These are phyloP conservation scores for Colletotrichum tofieldiae DNA, from an alignment of 2,329 filamentous ascomycete genomes.

Conservation along the genomic window DNA sequence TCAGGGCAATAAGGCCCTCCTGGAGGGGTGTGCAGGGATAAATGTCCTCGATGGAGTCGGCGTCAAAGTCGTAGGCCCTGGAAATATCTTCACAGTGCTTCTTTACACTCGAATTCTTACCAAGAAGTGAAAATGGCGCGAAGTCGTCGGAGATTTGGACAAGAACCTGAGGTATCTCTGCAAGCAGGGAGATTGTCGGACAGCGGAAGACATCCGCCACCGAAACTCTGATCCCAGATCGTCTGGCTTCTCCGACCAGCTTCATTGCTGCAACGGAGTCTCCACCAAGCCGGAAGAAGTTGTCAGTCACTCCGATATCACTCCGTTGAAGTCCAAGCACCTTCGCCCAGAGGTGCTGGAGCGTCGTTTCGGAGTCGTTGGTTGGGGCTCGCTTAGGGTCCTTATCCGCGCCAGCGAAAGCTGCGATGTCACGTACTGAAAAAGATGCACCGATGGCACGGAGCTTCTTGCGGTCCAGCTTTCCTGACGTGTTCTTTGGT, in stretches of 20 bases:
- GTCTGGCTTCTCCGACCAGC: conserved; percentile 25
- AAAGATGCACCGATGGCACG: conserved; percentile 9
- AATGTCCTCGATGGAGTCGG: conserved; percentile 14
- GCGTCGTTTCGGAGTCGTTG: background rate
- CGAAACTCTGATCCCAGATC: conserved; percentile 1
- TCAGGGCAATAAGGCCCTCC: conserved; percentile 40
- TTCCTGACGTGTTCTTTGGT: conserved; percentile 40
- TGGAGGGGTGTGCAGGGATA: conserved; percentile 23
- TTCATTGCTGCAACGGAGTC: conserved; percentile 48
- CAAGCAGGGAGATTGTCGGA: conserved; percentile 8
- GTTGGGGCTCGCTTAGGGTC: background rate
- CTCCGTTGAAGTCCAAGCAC: background rate
- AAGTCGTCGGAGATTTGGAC: background rate
- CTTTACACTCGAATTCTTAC: background rate
- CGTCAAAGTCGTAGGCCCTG: background rate
- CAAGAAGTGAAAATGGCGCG: conserved; percentile 1
- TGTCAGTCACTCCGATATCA: conserved; percentile 34
- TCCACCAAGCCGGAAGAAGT: conserved; percentile 47
- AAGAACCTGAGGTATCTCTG: conserved; percentile 4
- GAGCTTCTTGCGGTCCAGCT: conserved; percentile 41
- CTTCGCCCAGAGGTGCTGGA: conserved; percentile 19
- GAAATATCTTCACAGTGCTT: background rate
- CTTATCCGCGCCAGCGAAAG: conserved; percentile 1
- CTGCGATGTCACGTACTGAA: conserved; percentile 6
- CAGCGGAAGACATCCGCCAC: conserved; percentile 21